phyloP scores from a whole-genome alignment of 257 asterid genomes.

The Thymus mandschuricus region DNA sequence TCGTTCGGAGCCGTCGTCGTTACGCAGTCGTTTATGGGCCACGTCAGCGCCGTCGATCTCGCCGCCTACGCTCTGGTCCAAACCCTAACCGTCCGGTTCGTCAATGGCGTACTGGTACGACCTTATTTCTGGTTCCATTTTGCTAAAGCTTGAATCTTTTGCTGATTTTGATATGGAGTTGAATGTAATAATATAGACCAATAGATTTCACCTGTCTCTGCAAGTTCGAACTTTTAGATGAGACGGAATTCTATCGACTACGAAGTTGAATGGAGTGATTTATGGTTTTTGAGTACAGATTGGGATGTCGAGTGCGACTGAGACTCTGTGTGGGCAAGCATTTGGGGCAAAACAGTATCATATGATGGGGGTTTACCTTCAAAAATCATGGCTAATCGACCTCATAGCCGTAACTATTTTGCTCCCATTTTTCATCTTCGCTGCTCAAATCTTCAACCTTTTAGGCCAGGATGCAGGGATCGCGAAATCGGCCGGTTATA shows the following conservation, averaged over 20 bases:
- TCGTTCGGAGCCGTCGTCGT: constrained; percentile 16
- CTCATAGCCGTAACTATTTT: constrained; percentile 34
- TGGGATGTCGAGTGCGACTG: constrained; percentile 55
- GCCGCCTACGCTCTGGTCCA: constrained; percentile 28
- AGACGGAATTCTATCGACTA: too few species aligned
- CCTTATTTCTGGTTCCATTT: too few species aligned
- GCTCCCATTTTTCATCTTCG: constrained; percentile 48
- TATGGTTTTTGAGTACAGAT: constrained; percentile 10
- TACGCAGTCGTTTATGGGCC: constrained; percentile 25
- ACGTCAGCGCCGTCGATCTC: constrained; percentile 18
- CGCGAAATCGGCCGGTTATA: constrained; percentile 28
- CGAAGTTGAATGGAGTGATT: too few species aligned
- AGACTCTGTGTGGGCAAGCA: constrained; percentile 70
- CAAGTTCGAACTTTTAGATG: not conserved
- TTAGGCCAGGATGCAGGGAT: constrained; percentile 26
- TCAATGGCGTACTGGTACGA: not conserved
- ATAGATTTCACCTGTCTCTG: constrained; percentile 21
- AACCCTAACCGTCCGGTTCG: constrained; percentile 9
- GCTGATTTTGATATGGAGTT: too few species aligned
- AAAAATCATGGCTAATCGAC: constrained; percentile 52
- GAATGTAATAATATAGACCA: constrained; percentile 8
- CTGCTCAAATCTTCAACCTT: constrained; percentile 39
- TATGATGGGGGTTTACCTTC: constrained; percentile 56
- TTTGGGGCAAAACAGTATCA: constrained; percentile 49
- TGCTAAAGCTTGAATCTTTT: too few species aligned